These are phyloP conservation scores for Nakazawaea siamensis DNA, from an alignment of 805 yeast species.

Conservation along the genomic window DNA sequence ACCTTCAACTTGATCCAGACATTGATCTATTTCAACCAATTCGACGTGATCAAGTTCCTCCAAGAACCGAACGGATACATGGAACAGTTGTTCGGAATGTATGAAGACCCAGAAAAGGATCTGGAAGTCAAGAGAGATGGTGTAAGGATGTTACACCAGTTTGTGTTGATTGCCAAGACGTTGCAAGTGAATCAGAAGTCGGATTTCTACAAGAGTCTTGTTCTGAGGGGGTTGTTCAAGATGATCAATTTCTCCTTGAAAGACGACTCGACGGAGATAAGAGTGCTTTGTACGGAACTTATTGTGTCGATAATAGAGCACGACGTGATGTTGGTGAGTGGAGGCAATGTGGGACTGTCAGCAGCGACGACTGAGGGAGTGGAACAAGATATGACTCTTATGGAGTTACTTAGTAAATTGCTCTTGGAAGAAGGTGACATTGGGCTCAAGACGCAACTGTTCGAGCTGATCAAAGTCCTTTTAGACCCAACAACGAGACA, in stretches of 20 bases:
- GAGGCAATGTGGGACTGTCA: background rate
- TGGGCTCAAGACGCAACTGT: constrained; percentile 74
- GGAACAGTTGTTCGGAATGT: constrained; percentile 50
- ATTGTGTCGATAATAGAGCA: constrained; percentile 78
- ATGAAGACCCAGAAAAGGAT: constrained; percentile 17
- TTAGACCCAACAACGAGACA: constrained; percentile 40
- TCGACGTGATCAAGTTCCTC: constrained; percentile 53
- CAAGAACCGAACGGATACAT: constrained; percentile 45
- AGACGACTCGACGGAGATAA: constrained; percentile 35
- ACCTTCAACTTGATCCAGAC: constrained; percentile 60
- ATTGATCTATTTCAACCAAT: constrained; percentile 61
- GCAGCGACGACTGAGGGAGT: constrained; percentile 4
- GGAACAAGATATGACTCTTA: constrained; percentile 47
- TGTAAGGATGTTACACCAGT: constrained; percentile 71
- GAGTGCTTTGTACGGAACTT: constrained; percentile 73
- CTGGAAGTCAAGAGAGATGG: constrained; percentile 51
- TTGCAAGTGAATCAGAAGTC: constrained; percentile 54
- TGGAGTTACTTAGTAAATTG: constrained; percentile 47
- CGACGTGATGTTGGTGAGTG: constrained; percentile 56
- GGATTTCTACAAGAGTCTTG: constrained; percentile 53
- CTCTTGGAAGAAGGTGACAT: constrained; percentile 55
- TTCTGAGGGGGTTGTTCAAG: constrained; percentile 61
- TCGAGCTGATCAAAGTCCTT: constrained; percentile 71
- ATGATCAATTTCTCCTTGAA: constrained; percentile 67
- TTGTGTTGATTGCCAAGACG: constrained; percentile 64